Base-by-base conservation (phyloP, 2,329 filamentous ascomycete genomes). In the Elsinoe necatrix region DNA sequence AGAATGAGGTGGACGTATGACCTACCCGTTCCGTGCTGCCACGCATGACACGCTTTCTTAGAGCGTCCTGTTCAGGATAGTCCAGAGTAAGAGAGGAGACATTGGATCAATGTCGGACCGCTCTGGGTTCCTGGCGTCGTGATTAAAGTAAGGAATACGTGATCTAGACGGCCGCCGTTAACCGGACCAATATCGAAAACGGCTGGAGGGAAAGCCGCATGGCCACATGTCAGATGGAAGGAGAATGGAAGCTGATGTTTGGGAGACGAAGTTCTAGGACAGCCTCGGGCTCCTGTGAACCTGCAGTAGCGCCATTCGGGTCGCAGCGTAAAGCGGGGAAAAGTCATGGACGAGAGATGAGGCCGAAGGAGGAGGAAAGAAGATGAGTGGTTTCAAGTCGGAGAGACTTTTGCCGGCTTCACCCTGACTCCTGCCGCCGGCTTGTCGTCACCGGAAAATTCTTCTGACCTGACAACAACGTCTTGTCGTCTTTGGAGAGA, bases 171-270 rank as follows among this genome's bases (percentile, higher is more conserved):
- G 48, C 31, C 48, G 31, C 43, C 43, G n/a, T 20, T n/a, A 48
- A 48, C 21, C 43, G 43, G 25, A 31, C 43, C 43, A 48, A 29
- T 48, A 6, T 48, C 3, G 20, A 11, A 16, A 6, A n/a, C 21
- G n/a, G 16, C 39, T 31, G 16, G 4, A 11, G 16, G 16, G 6
- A 34, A 1, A 52, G 48, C 48, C 48, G 48, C 48, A n/a, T 20
- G 45, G 48, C 25, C 48, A 52, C 48, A 52, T 52, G 48, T 34
- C 29, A 37, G 29, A 52, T 52, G 48, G 48, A 52, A 52, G 48
- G 18, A 37, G 29, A 20, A 52, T 52, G 31, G 48, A 52, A 52
- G 48, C 16, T 39, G 48, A 25, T 34, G 34, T 52, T 25, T 52
- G 48, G 48, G 29, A 52, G 31, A 21, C 45, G 23, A 37, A 37